These are phyloP conservation scores for Sugiyamaella xylanicola DNA, from an alignment of 1,139 yeast genomes.

Conservation along the genomic window DNA sequence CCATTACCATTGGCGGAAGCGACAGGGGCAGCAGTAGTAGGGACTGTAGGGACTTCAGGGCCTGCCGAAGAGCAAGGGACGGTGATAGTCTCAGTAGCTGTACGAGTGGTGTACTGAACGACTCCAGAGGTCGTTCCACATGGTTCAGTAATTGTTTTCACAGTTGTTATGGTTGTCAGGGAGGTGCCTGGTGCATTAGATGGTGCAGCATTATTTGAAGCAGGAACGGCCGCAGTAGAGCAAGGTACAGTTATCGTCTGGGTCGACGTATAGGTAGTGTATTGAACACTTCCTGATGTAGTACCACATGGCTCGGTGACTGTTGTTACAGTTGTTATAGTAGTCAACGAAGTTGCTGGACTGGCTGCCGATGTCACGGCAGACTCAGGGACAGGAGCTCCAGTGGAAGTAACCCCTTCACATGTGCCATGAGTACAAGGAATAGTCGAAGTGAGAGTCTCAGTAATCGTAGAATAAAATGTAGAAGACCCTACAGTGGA, in stretches of 20 bases:
- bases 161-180: neutral
- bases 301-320: conserved; percentile 17
- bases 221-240: conserved; percentile 1
- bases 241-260: conserved; percentile 16
- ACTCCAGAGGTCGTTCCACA: conserved; percentile 15
- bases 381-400: neutral
- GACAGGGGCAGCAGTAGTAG: conserved; percentile 4
- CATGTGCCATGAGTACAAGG: conserved; percentile 17
- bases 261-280: conserved; percentile 12
- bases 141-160: conserved; percentile 15
- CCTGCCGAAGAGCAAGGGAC: conserved; percentile 15
- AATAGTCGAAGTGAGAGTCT: conserved; percentile 12
- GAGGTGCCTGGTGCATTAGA: conserved; percentile 9
- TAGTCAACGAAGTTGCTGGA: neutral
- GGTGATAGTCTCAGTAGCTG: conserved; percentile 8
- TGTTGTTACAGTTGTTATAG: conserved; percentile 4
- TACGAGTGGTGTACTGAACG: conserved; percentile 12
- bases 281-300: conserved; percentile 7
- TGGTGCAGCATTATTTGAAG: conserved; percentile 19
- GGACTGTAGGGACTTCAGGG: no score
- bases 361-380: neutral
- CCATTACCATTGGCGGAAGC: conserved; percentile 2
- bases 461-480: conserved; percentile 10
- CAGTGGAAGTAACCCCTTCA: conserved; percentile 12
- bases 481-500: conserved; percentile 4